Conservation (phyloP, 805 yeast genomes). For the Nakazawaea peltata region DNA sequence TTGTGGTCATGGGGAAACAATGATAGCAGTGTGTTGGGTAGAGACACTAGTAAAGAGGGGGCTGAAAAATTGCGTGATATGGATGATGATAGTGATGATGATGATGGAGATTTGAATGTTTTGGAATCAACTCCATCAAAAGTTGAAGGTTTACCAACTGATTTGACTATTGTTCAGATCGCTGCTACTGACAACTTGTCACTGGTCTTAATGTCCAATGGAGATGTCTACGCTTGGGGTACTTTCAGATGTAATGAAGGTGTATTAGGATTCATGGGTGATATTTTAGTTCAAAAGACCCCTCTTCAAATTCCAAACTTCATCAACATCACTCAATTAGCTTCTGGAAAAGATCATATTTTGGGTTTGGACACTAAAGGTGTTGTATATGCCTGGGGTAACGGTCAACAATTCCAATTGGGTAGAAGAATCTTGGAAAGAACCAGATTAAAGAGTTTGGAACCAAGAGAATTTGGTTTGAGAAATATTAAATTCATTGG, state of each 20-base stretch:
- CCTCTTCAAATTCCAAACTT: slow-evolving; percentile 61
- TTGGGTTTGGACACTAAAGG: slow-evolving; percentile 80
- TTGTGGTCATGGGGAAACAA: slow-evolving; percentile 99
- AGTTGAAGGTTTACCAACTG: slow-evolving; percentile 59
- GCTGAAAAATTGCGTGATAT: slow-evolving; percentile 61
- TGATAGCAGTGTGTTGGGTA: slow-evolving; percentile 85
- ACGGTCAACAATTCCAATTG: slow-evolving; percentile 87
- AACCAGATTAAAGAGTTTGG: slow-evolving; percentile 63
- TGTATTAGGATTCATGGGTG: slow-evolving; percentile 69
- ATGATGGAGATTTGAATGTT: slow-evolving; percentile 82
- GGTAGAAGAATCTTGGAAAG: slow-evolving; percentile 83
- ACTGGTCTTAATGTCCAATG: slow-evolving; percentile 68
- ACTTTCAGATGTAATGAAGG: slow-evolving; percentile 95
- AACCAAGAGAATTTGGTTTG: slow-evolving; percentile 79
- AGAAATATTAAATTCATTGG: slow-evolving; percentile 74
- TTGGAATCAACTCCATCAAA: slow-evolving; percentile 82
- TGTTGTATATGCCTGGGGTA: slow-evolving; percentile 93
- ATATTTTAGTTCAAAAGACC: slow-evolving; percentile 50
- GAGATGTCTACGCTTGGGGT: slow-evolving; percentile 97
- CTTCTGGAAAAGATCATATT: slow-evolving; percentile 90
- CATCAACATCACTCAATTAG: slow-evolving; percentile 69
- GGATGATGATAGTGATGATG: slow-evolving; percentile 52
- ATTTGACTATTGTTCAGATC: slow-evolving; percentile 59
- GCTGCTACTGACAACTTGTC: slow-evolving; percentile 92
- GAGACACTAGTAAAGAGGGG: slow-evolving; percentile 61